Conservation (phyloP, 352 stramenopile genomes). For the Globisporangium takayamanum region DNA sequence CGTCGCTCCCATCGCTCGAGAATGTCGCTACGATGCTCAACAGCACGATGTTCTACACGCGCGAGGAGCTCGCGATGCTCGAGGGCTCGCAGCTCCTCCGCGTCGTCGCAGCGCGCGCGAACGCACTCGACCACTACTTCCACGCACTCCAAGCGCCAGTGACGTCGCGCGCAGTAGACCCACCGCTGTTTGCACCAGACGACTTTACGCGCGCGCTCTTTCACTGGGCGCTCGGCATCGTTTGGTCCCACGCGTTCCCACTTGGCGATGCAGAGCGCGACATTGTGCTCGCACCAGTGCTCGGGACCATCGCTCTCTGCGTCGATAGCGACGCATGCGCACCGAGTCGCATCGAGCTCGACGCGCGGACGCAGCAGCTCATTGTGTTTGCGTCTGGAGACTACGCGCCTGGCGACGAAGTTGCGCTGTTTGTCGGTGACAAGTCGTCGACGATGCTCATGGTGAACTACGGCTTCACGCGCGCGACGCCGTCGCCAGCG, state of each 20-base stretch:
- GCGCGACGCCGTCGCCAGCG: constrained; percentile 10
- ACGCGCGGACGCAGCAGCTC: constrained; percentile 18
- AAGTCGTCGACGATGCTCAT: constrained; percentile 39
- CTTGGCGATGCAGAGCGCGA: constrained; percentile 18
- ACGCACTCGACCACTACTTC: constrained; percentile 35
- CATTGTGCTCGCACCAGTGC: constrained; percentile 31
- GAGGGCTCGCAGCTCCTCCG: constrained; percentile 34
- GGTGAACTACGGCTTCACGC: constrained; percentile 40
- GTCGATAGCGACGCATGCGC: constrained; percentile 24
- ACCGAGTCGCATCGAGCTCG: constrained; percentile 20
- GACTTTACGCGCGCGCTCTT: constrained; percentile 43
- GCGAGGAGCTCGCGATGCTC: constrained; percentile 25
- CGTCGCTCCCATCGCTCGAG: constrained; percentile 25
- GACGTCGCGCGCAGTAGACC: constrained; percentile 31
- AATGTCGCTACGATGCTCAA: constrained; percentile 16
- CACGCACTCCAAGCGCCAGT: constrained; percentile 27
- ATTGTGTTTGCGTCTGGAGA: constrained; percentile 26
- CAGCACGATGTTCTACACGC: constrained; percentile 37
- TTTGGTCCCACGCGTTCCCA: constrained; percentile 35
- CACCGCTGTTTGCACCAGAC: constrained; percentile 34
- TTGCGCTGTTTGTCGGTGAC: constrained; percentile 20
- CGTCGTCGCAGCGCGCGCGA: constrained; percentile 17
- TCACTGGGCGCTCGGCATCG: constrained; percentile 35
- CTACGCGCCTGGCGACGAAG: constrained; percentile 25
- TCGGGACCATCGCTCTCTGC: constrained; percentile 36